These are phyloP conservation scores for Fomitopsis pulvina DNA, from an alignment of 768 basidiomycete species.

Conservation along the genomic window DNA sequence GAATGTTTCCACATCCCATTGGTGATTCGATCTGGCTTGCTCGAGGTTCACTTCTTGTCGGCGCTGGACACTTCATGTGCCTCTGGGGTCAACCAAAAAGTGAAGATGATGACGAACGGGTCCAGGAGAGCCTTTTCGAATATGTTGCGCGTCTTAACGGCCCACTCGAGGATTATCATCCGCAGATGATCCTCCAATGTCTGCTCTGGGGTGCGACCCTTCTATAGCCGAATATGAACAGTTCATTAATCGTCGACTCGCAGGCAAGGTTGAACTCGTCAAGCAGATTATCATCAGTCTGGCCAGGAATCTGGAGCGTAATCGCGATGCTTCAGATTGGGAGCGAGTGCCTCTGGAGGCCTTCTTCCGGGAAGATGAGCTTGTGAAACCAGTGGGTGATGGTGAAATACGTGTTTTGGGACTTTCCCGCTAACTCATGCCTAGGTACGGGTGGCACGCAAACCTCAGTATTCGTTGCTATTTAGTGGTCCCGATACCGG, in stretches of 20 bases:
- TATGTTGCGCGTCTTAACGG: conserved; percentile 80
- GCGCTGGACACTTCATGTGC: conserved; percentile 77
- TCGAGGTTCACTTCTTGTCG: conserved; percentile 75
- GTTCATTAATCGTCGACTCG: not conserved
- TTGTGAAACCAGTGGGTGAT: conserved; percentile 12
- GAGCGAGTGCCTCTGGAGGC: conserved; percentile 50
- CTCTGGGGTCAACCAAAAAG: conserved; percentile 53
- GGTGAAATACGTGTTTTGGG: not conserved
- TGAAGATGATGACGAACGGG: not conserved
- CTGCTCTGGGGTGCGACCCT: conserved; percentile 75
- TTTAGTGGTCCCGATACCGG: conserved; percentile 40
- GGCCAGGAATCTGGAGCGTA: conserved; percentile 35
- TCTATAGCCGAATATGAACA: not conserved
- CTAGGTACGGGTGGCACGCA: conserved; percentile 4
- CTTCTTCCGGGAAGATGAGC: conserved; percentile 35
- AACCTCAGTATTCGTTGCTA: conserved; percentile 44
- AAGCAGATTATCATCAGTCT: conserved; percentile 75
- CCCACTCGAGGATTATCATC: conserved; percentile 87
- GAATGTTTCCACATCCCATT: conserved; percentile 73
- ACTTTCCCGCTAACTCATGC: not conserved
- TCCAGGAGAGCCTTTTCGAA: conserved; percentile 61
- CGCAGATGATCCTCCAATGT: conserved; percentile 88
- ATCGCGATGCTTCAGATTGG: conserved; percentile 29
- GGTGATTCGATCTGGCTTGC: conserved; percentile 90
- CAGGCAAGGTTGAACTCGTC: conserved; percentile 82